Evolutionary conservation across 352 stramenopile species (phyloP).

Genomic region (Phytophthora sojae): DNA sequence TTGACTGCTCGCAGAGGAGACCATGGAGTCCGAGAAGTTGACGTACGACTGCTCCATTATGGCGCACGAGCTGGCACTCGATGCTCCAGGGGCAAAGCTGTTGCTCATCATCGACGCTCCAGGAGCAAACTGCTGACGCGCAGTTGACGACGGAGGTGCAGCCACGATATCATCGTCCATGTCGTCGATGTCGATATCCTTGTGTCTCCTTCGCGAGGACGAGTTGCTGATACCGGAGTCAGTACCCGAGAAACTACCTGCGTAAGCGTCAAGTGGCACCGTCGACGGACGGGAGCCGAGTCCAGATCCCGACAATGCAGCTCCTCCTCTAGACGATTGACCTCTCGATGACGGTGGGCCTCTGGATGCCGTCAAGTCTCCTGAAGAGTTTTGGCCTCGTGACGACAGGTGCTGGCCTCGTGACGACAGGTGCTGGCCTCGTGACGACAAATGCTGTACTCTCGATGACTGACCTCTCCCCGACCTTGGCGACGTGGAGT

Average conservation of each 20-base stretch:
- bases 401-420: conserved; percentile 18
- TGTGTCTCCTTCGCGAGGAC: conserved; percentile 42
- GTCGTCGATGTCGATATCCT: conserved; percentile 45
- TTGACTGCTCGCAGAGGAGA: conserved; percentile 34
- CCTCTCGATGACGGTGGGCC: conserved; percentile 35
- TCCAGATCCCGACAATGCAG: conserved; percentile 28
- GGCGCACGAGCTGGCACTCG: conserved; percentile 24
- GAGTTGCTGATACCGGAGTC: conserved; percentile 25
- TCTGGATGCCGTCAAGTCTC: conserved; percentile 28
- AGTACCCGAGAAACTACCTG: conserved; percentile 30
- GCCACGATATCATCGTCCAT: conserved; percentile 37
- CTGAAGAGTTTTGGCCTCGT: conserved; percentile 22
- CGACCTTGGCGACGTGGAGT: conserved; percentile 36
- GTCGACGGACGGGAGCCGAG: conserved; percentile 31
- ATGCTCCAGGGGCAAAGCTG: conserved; percentile 23
- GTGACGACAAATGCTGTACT: conserved; percentile 14
- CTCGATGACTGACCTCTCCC: conserved; percentile 10
- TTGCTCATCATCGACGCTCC: conserved; percentile 24
- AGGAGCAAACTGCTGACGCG: conserved; percentile 17
- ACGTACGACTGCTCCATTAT: conserved; percentile 48
- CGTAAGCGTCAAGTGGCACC: conserved; percentile 37
- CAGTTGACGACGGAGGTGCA: conserved; percentile 14
- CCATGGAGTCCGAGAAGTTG: conserved; percentile 49
- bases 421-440: conserved; percentile 19
- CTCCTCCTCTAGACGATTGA: conserved; percentile 22